Conservation (phyloP, 1,139 yeast genomes). For the Debaryomycetaceae sp. region DNA sequence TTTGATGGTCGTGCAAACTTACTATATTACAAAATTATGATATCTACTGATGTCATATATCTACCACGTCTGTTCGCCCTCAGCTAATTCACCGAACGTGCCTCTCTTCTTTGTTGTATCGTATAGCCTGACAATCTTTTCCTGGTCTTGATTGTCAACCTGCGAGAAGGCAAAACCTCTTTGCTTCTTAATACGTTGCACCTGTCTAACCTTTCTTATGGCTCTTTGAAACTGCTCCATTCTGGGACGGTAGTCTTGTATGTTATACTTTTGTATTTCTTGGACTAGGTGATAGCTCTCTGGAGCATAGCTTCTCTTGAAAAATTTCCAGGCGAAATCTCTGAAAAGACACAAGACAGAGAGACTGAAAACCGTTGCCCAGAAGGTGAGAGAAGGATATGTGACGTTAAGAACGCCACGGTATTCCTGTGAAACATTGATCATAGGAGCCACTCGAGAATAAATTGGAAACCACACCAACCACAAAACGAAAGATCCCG, state of each 20-base stretch:
- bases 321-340: constrained; percentile 92
- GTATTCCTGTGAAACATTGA: constrained; percentile 81
- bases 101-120: constrained; percentile 80
- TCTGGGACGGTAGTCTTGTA: constrained; percentile 91
- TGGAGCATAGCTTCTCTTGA: constrained; percentile 86
- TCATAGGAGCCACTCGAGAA: constrained; percentile 78
- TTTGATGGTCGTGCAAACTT: background rate
- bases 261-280: constrained; percentile 93
- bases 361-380: constrained; percentile 78
- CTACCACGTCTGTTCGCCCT: constrained; percentile 11
- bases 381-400: constrained; percentile 75
- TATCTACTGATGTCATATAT: constrained; percentile 1
- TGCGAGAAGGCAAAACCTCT: constrained; percentile 98
- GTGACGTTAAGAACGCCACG: constrained; percentile 73
- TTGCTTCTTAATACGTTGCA: constrained; percentile 95
- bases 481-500: constrained; percentile 90
- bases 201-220: constrained; percentile 94
- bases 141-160: constrained; percentile 90
- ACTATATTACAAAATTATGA: constrained; percentile 2
- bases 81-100: constrained; percentile 44
- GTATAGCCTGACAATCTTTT: constrained; percentile 84
- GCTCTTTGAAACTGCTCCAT: constrained; percentile 97
- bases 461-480: constrained; percentile 82
- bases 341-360: constrained; percentile 77
- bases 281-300: constrained; percentile 93